Conservation (phyloP, 257 asterid species). For the Fraxinus anomala region DNA sequence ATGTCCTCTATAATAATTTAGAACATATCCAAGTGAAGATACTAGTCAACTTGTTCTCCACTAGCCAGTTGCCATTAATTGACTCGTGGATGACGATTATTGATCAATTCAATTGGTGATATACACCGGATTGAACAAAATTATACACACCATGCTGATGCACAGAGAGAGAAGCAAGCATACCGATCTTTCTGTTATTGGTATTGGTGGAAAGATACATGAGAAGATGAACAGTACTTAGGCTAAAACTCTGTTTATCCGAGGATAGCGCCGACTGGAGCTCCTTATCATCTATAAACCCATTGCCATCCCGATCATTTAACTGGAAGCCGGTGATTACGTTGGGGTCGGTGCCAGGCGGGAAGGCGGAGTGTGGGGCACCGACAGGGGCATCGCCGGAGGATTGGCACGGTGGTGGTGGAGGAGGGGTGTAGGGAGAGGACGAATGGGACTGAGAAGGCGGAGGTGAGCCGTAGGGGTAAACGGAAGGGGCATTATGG, state of each 20-base stretch:
- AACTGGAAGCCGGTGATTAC: constrained; percentile 69
- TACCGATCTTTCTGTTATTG: constrained; percentile 77
- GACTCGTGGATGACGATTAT: too few species aligned
- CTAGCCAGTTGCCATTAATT: too few species aligned
- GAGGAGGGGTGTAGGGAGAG: constrained; percentile 26
- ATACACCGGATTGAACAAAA: too few species aligned
- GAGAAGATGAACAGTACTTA: constrained; percentile 91
- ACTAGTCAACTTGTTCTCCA: too few species aligned
- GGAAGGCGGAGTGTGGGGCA: constrained; percentile 54
- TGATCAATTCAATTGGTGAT: too few species aligned
- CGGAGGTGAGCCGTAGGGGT: constrained; percentile 47
- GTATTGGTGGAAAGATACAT: constrained; percentile 84
- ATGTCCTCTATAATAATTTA: too few species aligned
- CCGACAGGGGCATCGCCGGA: too few species aligned
- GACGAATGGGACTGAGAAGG: constrained; percentile 29
- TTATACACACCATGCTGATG: too few species aligned
- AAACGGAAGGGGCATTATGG: constrained; percentile 19
- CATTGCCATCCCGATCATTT: constrained; percentile 96
- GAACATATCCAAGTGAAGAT: too few species aligned
- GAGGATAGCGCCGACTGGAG: constrained; percentile 74
- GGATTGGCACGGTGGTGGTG: not conserved
- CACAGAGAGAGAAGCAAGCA: not conserved
- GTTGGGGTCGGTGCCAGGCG: constrained; percentile 93
- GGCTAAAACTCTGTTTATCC: constrained; percentile 70
- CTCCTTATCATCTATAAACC: constrained; percentile 89